A percentile compares a stretch with the other conserved stretches of the same genome.
Conservation (phyloP, 2,329 filamentous ascomycete species). For the Ascochyta viciae-villosae region DNA sequence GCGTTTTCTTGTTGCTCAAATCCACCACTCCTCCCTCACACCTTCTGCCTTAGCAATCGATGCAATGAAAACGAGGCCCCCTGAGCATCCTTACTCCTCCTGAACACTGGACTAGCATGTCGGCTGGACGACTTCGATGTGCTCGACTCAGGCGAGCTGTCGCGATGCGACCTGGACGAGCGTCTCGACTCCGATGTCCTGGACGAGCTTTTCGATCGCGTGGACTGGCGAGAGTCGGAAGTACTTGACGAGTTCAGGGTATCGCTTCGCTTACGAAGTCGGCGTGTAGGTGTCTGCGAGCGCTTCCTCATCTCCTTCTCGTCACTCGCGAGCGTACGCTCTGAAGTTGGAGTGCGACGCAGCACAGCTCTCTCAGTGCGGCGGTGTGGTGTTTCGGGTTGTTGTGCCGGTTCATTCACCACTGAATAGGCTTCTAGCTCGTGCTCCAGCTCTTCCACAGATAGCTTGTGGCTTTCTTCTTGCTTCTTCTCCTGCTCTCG, state of each 20-base stretch:
- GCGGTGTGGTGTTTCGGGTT: conserved; percentile 7
- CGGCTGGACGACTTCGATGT: conserved; percentile 15
- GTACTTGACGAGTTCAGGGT: conserved; percentile 27
- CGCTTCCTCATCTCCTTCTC: conserved; percentile 15
- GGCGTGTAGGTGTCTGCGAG: conserved; percentile 13
- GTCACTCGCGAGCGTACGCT: conserved; percentile 8
- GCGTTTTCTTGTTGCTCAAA: neutral
- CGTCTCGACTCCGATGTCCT: conserved; percentile 5
- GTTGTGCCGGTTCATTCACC: conserved; percentile 1
- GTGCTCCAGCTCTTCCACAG: conserved; percentile 11
- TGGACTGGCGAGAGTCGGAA: conserved; percentile 18
- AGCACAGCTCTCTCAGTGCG: conserved; percentile 2
- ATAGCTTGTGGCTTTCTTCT: neutral
- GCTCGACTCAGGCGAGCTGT: conserved; percentile 14
- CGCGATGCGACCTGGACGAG: conserved; percentile 11
- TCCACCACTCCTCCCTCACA: neutral
- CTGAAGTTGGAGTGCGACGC: conserved; percentile 10
- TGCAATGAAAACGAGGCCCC: conserved; percentile 14
- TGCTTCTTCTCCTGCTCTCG: conserved; percentile 10
- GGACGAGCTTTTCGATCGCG: conserved; percentile 10
- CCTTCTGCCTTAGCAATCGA: conserved; percentile 13
- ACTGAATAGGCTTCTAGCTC: conserved; percentile 7
- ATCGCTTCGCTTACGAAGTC: conserved; percentile 31
- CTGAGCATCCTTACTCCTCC: conserved; percentile 12
- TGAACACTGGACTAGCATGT: conserved; percentile 6